Conservation (phyloP, 352 stramenopile genomes). For the Pythium volutum region DNA sequence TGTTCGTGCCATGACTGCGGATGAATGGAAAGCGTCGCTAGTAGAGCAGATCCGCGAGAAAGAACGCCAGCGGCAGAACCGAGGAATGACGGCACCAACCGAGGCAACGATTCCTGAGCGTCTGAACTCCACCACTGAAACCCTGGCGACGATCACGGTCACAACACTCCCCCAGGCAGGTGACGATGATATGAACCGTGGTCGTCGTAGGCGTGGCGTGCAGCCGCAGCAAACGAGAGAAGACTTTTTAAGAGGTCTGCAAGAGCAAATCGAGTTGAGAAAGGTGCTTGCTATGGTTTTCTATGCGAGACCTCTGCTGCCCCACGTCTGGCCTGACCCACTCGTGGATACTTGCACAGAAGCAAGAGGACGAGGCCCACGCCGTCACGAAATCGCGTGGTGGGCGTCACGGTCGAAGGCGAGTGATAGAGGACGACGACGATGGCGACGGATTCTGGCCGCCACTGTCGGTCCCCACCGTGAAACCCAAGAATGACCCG, state of each 20-base stretch:
- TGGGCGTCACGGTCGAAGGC: background rate
- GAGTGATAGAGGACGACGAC: conserved; percentile 5
- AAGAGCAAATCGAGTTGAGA: conserved; percentile 53
- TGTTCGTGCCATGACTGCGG: conserved; percentile 37
- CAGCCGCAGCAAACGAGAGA: conserved; percentile 28
- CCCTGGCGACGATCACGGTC: background rate
- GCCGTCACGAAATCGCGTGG: background rate
- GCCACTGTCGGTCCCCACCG: background rate
- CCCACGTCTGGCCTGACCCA: background rate
- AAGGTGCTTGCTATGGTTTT: conserved; percentile 28
- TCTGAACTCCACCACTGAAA: background rate
- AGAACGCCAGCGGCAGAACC: conserved; percentile 8
- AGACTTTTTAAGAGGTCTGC: conserved; percentile 34
- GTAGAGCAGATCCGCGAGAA: conserved; percentile 53
- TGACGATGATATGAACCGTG: background rate
- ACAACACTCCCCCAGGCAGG: background rate
- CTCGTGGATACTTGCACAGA: background rate
- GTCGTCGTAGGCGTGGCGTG: conserved; percentile 6
- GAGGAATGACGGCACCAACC: conserved; percentile 24
- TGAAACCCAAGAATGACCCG: background rate
- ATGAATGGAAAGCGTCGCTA: conserved; percentile 42
- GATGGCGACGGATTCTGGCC: conserved; percentile 10
- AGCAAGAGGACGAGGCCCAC: conserved; percentile 5
- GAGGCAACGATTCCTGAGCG: no score
- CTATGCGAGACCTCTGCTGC: background rate